Evolutionary conservation across 2,329 filamentous ascomycete species (phyloP).

Genomic region (Drechslera avenae): DNA sequence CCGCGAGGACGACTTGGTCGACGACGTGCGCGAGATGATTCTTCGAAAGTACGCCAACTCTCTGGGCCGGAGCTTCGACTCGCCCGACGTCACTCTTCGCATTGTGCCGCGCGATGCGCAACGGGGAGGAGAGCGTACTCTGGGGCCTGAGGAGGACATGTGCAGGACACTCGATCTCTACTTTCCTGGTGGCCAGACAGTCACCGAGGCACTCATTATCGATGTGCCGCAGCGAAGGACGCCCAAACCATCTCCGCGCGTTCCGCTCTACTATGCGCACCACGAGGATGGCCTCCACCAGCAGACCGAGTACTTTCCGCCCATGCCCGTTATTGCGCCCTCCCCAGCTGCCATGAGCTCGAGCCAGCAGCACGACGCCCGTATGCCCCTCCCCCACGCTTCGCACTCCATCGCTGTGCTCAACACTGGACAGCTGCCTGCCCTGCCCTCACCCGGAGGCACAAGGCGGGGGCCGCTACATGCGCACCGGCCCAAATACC

Average conservation of each 20-base stretch:
- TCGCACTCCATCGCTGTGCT: slow-evolving; percentile 76
- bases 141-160: slow-evolving; percentile 88
- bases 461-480: slow-evolving; percentile 55
- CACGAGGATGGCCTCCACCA: slow-evolving; percentile 69
- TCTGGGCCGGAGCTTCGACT: slow-evolving; percentile 83
- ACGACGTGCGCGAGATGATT: slow-evolving; percentile 92
- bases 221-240: slow-evolving; percentile 79
- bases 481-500: slow-evolving; percentile 64
- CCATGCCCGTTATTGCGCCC: slow-evolving; percentile 57
- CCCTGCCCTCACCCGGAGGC: slow-evolving; percentile 81
- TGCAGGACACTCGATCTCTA: slow-evolving; percentile 76
- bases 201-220: slow-evolving; percentile 89
- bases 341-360: slow-evolving; percentile 48
- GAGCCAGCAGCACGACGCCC: slow-evolving; percentile 46
- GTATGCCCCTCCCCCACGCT: slow-evolving; percentile 47
- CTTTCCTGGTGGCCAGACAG: slow-evolving; percentile 83
- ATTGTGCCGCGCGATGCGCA: slow-evolving; percentile 70
- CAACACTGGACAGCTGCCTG: slow-evolving; percentile 77
- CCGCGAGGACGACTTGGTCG: slow-evolving; percentile 86
- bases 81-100: slow-evolving; percentile 83
- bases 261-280: slow-evolving; percentile 58
- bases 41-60: slow-evolving; percentile 93
- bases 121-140: slow-evolving; percentile 64
- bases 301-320: slow-evolving; percentile 82
- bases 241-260: slow-evolving; percentile 77